phyloP scores from a whole-genome alignment of 2,329 filamentous ascomycete genomes.

The Laburnicola sp. region DNA sequence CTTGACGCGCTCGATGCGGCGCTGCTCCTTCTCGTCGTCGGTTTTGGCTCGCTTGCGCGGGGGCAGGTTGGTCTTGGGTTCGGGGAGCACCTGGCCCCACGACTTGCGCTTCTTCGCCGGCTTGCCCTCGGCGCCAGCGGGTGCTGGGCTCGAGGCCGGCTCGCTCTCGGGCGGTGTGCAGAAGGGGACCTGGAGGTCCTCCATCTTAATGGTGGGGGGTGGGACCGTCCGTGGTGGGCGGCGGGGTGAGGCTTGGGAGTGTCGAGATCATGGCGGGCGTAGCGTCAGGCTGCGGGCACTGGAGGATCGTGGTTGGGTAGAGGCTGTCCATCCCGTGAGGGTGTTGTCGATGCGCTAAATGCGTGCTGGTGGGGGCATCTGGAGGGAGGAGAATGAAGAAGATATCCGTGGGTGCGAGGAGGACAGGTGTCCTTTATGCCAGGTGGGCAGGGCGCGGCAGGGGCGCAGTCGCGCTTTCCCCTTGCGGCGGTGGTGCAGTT shows the following conservation, averaged over 20 bases:
- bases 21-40: slow-evolving; percentile 97
- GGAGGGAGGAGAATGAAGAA: slow-evolving; percentile 33
- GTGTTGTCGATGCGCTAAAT: slow-evolving; percentile 31
- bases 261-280: slow-evolving; percentile 28
- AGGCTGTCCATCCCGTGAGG: slow-evolving; percentile 31
- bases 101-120: slow-evolving; percentile 92
- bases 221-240: slow-evolving; percentile 24
- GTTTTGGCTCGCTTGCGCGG: slow-evolving; percentile 98
- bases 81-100: slow-evolving; percentile 95
- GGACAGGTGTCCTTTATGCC: slow-evolving; percentile 43
- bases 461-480: slow-evolving; percentile 18
- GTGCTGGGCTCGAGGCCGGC: slow-evolving; percentile 22
- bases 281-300: slow-evolving; percentile 25
- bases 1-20: slow-evolving; percentile 94
- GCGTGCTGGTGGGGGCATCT: slow-evolving; percentile 35
- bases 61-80: slow-evolving; percentile 94
- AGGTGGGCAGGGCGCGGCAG: slow-evolving; percentile 26
- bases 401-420: slow-evolving; percentile 33
- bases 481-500: slow-evolving; percentile 13
- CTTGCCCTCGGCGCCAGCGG: slow-evolving; percentile 52
- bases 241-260: slow-evolving; percentile 21
- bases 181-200: slow-evolving; percentile 43
- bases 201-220: slow-evolving; percentile 48
- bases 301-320: slow-evolving; percentile 20
- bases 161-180: slow-evolving; percentile 27